Conservation (phyloP, 495 filamentous ascomycete species). For the Tricharina praecox region DNA sequence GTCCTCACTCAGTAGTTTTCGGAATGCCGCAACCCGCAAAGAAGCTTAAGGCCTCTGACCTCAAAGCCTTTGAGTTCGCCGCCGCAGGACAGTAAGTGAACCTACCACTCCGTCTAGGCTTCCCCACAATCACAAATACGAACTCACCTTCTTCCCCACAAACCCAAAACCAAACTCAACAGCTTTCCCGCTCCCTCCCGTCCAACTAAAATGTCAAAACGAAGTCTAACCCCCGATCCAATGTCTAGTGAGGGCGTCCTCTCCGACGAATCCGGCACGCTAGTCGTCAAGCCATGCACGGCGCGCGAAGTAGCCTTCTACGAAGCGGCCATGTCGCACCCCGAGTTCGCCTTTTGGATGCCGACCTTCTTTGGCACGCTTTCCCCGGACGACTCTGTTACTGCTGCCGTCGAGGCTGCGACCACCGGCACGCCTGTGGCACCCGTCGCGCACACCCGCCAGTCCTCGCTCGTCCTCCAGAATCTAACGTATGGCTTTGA, state of each 20-base stretch:
- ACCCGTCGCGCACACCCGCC: constrained; percentile 11
- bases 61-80: constrained; percentile 21
- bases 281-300: constrained; percentile 93
- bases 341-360: constrained; percentile 58
- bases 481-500: constrained; percentile 71
- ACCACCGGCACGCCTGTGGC: not conserved
- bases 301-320: constrained; percentile 80
- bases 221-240: too few relatives aligned
- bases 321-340: constrained; percentile 54
- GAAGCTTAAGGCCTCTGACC: not conserved
- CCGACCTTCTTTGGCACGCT: constrained; percentile 73
- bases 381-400: constrained; percentile 31
- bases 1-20: too few relatives aligned
- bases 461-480: constrained; percentile 55
- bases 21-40: not conserved
- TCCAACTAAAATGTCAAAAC: too few relatives aligned
- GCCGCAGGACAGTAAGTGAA: constrained; percentile 74
- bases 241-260: constrained; percentile 68
- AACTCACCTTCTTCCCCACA: too few relatives aligned
- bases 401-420: constrained; percentile 13
- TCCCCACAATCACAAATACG: not conserved
- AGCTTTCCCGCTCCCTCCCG: too few relatives aligned
- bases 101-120: not conserved
- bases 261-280: constrained; percentile 62
- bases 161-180: too few relatives aligned